Evolutionary conservation across 1,284 basidiomycete genomes (phyloP).

Genomic region (Naganishia cerealis): DNA sequence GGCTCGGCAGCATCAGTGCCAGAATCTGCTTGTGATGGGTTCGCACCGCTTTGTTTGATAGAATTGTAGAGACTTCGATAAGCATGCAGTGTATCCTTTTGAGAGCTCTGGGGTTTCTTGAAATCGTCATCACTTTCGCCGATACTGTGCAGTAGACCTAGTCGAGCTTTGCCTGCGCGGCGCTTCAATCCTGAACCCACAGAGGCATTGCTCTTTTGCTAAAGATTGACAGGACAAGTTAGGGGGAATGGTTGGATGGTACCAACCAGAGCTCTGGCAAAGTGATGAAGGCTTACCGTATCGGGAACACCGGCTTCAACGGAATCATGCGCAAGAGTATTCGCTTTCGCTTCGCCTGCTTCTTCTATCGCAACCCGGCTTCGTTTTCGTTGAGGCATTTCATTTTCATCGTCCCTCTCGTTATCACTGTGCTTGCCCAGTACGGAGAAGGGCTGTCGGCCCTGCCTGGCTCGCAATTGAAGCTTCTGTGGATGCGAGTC

Average conservation of each 20-base stretch:
- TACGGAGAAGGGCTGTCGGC: neutral
- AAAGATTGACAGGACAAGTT: neutral
- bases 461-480: constrained; percentile 19
- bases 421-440: constrained; percentile 5
- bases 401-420: constrained; percentile 12
- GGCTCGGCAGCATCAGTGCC: constrained; percentile 7
- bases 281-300: constrained; percentile 7
- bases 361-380: neutral
- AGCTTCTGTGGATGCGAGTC: constrained; percentile 17
- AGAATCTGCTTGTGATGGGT: constrained; percentile 13
- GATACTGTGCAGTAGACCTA: constrained; percentile 20
- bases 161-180: constrained; percentile 3
- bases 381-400: constrained; percentile 13
- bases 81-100: constrained; percentile 11
- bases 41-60: constrained; percentile 13
- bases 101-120: neutral
- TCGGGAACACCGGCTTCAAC: constrained; percentile 1
- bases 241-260: neutral
- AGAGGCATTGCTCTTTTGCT: constrained; percentile 1
- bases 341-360: neutral
- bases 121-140: constrained; percentile 10
- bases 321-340: constrained; percentile 2
- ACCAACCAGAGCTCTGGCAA: neutral
- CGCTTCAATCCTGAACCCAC: neutral
- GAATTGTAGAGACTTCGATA: constrained; percentile 28